Percentiles rank a stretch among this genome's conserved stretches.
phyloP scores from a whole-genome alignment of 2,329 filamentous ascomycete genomes.

The Cladosporium sp. region DNA sequence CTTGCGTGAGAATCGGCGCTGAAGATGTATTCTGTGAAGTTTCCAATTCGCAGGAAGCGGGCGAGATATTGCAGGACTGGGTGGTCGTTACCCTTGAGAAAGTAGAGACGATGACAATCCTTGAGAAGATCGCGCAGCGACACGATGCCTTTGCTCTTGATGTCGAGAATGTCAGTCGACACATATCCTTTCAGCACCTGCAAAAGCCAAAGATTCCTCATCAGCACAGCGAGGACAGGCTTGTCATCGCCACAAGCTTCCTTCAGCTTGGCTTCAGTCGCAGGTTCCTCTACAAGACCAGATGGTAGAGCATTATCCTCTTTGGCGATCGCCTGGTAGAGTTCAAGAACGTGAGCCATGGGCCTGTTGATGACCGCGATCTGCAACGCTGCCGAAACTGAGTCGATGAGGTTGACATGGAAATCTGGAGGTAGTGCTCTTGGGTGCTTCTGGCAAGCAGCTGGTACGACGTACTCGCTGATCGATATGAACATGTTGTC shows the following conservation, averaged over 20 bases:
- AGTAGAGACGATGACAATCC: constrained; percentile 52
- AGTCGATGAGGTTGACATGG: constrained; percentile 18
- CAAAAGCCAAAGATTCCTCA: constrained; percentile 65
- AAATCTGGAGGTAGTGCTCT: constrained; percentile 25
- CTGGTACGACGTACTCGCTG: constrained; percentile 22
- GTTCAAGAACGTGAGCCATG: constrained; percentile 1
- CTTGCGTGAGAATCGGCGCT: constrained; percentile 90
- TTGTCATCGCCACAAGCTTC: constrained; percentile 17
- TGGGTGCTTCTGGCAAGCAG: constrained; percentile 27
- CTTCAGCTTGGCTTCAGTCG: constrained; percentile 11
- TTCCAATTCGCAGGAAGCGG: constrained; percentile 62
- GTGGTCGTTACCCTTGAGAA: constrained; percentile 25
- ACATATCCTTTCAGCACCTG: constrained; percentile 65
- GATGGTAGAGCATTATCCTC: background rate
- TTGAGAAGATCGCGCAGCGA: constrained; percentile 68
- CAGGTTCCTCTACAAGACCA: constrained; percentile 1
- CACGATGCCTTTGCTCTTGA: constrained; percentile 75
- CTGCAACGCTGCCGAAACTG: background rate
- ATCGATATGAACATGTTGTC: constrained; percentile 20
- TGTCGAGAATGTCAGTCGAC: constrained; percentile 81
- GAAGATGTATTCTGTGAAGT: constrained; percentile 79
- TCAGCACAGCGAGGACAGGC: constrained; percentile 38
- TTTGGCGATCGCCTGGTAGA: constrained; percentile 1
- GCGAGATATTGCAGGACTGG: constrained; percentile 64
- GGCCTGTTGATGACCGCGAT: constrained; percentile 1